Conservation (phyloP, 2,329 filamentous ascomycete species). For the Epichloe amarillans region DNA sequence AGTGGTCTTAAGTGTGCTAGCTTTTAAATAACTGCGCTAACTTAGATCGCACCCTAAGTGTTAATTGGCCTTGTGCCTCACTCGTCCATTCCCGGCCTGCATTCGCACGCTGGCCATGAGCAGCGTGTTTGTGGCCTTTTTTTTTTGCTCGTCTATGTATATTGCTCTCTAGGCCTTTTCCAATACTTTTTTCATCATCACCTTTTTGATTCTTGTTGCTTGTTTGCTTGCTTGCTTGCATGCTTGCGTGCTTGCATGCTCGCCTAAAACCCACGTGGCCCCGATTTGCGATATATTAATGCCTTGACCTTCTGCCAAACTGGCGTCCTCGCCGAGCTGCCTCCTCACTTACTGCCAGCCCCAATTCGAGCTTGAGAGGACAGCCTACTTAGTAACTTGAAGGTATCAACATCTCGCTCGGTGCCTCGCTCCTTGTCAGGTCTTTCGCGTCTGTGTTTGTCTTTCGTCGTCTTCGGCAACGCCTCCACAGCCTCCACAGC, state of each 20-base stretch:
- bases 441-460: not conserved
- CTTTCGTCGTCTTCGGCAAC: not conserved
- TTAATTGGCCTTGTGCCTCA: not conserved
- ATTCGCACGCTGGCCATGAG: not conserved
- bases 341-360: no score
- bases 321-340: no score
- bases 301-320: no score
- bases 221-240: not conserved
- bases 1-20: no score
- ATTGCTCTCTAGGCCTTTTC: slow-evolving; percentile 1
- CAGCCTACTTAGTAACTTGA: no score
- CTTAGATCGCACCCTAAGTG: no score
- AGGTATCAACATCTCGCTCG: no score
- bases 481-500: not conserved
- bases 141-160: not conserved
- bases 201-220: not conserved
- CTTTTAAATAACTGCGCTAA: no score
- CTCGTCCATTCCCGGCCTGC: not conserved
- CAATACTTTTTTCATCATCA: not conserved
- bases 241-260: not conserved
- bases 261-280: not conserved
- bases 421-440: not conserved
- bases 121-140: no score
- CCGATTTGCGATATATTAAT: not conserved
- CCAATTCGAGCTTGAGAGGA: no score